Evolutionary conservation across 352 stramenopile genomes (phyloP).

Genomic region (Phytopythium ostracodes): DNA sequence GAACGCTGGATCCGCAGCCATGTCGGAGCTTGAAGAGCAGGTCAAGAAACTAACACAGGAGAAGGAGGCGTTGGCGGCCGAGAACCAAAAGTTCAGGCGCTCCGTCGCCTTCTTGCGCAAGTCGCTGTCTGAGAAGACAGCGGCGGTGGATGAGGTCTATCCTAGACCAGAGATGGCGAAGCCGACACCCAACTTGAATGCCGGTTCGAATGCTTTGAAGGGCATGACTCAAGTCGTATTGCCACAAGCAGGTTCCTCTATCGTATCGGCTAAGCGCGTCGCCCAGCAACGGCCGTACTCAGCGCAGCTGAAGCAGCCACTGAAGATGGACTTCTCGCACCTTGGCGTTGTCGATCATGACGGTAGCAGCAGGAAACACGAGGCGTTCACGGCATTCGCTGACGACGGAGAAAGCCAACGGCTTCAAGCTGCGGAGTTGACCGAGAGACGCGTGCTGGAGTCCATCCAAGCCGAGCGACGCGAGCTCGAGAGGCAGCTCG

Average conservation of each 20-base stretch:
- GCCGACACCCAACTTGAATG: background rate
- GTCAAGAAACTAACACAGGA: slow-evolving; percentile 31
- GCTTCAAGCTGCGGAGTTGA: slow-evolving; percentile 15
- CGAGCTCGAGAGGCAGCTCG: slow-evolving; percentile 40
- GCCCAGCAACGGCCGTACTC: slow-evolving; percentile 8
- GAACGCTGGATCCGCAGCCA: slow-evolving; percentile 13
- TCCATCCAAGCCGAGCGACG: slow-evolving; percentile 40
- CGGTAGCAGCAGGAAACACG: slow-evolving; percentile 7
- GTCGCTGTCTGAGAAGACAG: slow-evolving; percentile 8
- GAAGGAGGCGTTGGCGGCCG: slow-evolving; percentile 34
- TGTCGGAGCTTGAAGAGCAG: slow-evolving; percentile 36
- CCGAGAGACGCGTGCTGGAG: slow-evolving; percentile 19
- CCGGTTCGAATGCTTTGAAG: background rate
- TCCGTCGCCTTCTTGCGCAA: slow-evolving; percentile 19
- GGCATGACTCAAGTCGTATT: slow-evolving; percentile 1
- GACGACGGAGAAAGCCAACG: slow-evolving; percentile 13
- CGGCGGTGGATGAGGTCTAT: background rate
- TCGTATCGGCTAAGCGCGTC: background rate
- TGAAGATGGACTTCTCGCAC: slow-evolving; percentile 28
- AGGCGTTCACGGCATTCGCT: slow-evolving; percentile 16
- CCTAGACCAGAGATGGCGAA: background rate
- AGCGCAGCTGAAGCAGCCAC: slow-evolving; percentile 15
- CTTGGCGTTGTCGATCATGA: background rate
- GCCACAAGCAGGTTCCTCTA: background rate
- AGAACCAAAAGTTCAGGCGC: slow-evolving; percentile 53